Base-by-base conservation (phyloP, 768 basidiomycete species). In the Serendipita sp. region DNA sequence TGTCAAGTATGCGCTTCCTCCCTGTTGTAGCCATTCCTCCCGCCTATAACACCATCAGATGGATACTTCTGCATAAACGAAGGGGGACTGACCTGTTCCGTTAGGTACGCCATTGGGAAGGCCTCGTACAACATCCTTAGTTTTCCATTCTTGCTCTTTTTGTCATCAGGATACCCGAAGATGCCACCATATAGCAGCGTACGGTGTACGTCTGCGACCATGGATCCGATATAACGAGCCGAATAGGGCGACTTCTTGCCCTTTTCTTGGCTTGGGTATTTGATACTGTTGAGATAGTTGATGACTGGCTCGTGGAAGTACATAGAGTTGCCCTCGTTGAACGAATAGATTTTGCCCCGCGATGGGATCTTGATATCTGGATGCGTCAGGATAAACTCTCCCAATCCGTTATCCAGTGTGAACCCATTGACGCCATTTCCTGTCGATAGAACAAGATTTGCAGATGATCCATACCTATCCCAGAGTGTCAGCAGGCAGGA, bases 301-400 rank as follows among this genome's bases (percentile, higher is more conserved):
- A 76, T 76, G 56, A 90, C 88, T 16, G 89, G 92, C 54, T 82
- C 75, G 74, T 93, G 78, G 79, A 96, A 98, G 77, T 94, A 94
- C 81, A 91, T 80, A 37, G 92, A 83, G 78, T 99, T 99, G 67
- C 96, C 96, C 77, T 99, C 96, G 74, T 99, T 99, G 81, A 98
- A 95, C 2, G 94, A 97, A 78, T 99, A 99, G 72, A 99, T 99
- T 78, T 98, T 98, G 69, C 96, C 96, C 60, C 96, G 86, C 8
- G 84, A 68, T 4, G 96, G 96, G 68, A 99, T 91, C 75, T 84
- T 83, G 76, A 99, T 99, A 71, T 97, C 85, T 30, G 95, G 95
- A 77, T 99, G 96, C 35, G 96, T 99, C 65, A 98, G 83, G 73
- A 99, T 96, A 76, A 98, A 99, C 78, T 99, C 96, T 70, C 96